These are phyloP conservation scores for Pythium biforme DNA, from an alignment of 352 stramenopile species.

Conservation along the genomic window DNA sequence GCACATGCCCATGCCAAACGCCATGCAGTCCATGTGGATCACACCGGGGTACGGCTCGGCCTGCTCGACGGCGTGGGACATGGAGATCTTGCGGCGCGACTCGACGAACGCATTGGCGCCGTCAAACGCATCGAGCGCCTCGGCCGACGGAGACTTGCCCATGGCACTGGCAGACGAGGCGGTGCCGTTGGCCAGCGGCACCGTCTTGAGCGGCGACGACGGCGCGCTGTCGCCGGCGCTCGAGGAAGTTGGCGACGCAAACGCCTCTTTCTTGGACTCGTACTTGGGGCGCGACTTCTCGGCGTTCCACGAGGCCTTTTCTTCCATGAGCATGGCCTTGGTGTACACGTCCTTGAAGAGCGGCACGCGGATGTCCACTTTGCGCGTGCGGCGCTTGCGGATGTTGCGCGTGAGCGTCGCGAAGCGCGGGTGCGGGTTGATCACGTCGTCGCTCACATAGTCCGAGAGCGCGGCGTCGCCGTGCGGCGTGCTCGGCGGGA, in stretches of 20 bases:
- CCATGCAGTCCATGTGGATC: conserved; percentile 99
- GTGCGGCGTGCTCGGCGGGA: conserved; percentile 47
- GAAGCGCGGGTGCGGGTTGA: conserved; percentile 99
- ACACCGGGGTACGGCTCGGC: conserved; percentile 81
- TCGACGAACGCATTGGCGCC: conserved; percentile 34
- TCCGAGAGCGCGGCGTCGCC: conserved; percentile 91
- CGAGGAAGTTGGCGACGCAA: conserved; percentile 14
- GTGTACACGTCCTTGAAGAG: conserved; percentile 85
- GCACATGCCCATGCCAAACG: conserved; percentile 99
- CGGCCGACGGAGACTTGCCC: conserved; percentile 68
- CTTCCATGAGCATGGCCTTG: conserved; percentile 64
- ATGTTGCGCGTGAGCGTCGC: conserved; percentile 98
- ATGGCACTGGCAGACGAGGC: conserved; percentile 42
- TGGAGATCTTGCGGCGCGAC: conserved; percentile 63
- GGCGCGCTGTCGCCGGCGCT: conserved; percentile 24
- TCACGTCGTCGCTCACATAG: conserved; percentile 97
- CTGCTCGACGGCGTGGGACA: conserved; percentile 66
- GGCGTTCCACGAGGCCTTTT: conserved; percentile 74
- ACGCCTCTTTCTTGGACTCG: conserved; percentile 52
- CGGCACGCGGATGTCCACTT: conserved; percentile 87
- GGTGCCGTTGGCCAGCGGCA: neutral
- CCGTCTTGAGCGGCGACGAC: conserved; percentile 22
- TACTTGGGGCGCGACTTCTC: conserved; percentile 78
- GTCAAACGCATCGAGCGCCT: conserved; percentile 40
- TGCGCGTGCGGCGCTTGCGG: conserved; percentile 88